Conservation (phyloP, 805 yeast species). For the Schwanniomyces yamadae region DNA sequence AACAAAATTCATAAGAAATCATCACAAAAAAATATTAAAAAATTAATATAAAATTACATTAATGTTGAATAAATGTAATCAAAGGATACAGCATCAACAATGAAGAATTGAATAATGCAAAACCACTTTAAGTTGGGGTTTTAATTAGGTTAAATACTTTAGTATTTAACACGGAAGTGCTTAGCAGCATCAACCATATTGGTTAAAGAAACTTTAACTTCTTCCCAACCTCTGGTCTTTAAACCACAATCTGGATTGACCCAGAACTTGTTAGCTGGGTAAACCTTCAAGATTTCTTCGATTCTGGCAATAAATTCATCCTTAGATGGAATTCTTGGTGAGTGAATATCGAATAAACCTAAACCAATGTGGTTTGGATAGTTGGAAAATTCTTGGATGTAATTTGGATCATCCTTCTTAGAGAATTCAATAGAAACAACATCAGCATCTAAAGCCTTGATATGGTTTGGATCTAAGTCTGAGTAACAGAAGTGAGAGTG, state of each 20-base stretch:
- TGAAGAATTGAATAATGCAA: conserved; percentile 43
- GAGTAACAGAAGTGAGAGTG: conserved; percentile 99
- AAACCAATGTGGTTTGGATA: conserved; percentile 99
- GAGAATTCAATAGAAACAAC: conserved; percentile 99
- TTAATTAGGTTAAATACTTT: conserved; percentile 12
- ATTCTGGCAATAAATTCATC: conserved; percentile 94
- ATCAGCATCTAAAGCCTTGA: conserved; percentile 99
- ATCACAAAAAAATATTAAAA: conserved; percentile 15
- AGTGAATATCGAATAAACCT: conserved; percentile 98
- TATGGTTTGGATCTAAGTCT: conserved; percentile 98
- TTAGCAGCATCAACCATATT: conserved; percentile 99
- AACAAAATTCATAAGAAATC: conserved; percentile 13
- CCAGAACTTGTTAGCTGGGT: conserved; percentile 99
- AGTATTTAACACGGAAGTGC: conserved; percentile 61
- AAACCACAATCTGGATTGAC: conserved; percentile 99
- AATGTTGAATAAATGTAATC: conserved; percentile 51
- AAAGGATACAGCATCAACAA: conserved; percentile 38
- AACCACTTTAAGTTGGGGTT: conserved; percentile 8
- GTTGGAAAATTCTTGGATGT: conserved; percentile 95
- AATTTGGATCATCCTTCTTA: conserved; percentile 98
- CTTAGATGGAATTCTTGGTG: conserved; percentile 98
- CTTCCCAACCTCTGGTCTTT: conserved; percentile 99
- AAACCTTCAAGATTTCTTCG: conserved; percentile 89
- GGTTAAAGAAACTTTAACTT: conserved; percentile 90
- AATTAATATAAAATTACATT: conserved; percentile 37